Evolutionary conservation across 2,329 filamentous ascomycete genomes (phyloP), one percentile per base, ranked within the genome.

Genomic region (Bertia moriformis): DNA sequence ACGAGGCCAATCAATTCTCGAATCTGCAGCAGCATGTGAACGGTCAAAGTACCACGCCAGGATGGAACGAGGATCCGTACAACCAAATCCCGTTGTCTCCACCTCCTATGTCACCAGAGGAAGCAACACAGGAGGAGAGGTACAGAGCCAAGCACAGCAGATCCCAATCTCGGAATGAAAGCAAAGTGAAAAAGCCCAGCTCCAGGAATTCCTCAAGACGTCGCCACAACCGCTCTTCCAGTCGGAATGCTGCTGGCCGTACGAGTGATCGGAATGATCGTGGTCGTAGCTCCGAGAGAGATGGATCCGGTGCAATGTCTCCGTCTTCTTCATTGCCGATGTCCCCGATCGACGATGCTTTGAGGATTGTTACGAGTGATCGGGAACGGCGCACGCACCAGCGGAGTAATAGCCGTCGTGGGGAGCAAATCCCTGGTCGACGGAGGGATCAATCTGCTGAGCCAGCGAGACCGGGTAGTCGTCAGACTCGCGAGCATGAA

Each of bases 51-150:
- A 64, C 63, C 32, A 35, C 32, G 33, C 65, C 69, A 36, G 69
- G 69, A 17, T 58, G 67, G 40, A 63, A 65, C 40, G 61, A 63
- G 19, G 59, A 63, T 42, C 61, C 65, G 19, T 72, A 72, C 45
- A 71, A 78, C 41, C 65, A 65, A 40, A 65, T 75, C 4, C 75
- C 75, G 1, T 77, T 73, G 4, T 79, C 75, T 0, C 74, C 75
- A 0, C 63, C 78, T 0, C 71, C 74, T 2, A 79, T 79, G 75
- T 77, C 73, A 3, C 72, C 73, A 0, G 73, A 78, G 40, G 73
- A 78, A 45, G 42, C 32, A 35, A 35, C 7, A 35, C 32, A 35
- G 32, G 12, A 35, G 17, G 32, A 35, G 15, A 27, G 22, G 7
- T 18, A 17, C 10, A 18, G 15, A 15, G 10, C 32, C 32, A 35